A percentile compares a stretch with the other conserved stretches of the same genome.
Evolutionary conservation across 192 early-diverging fungal genomes (phyloP).

Genomic region (Gigaspora rosea): DNA sequence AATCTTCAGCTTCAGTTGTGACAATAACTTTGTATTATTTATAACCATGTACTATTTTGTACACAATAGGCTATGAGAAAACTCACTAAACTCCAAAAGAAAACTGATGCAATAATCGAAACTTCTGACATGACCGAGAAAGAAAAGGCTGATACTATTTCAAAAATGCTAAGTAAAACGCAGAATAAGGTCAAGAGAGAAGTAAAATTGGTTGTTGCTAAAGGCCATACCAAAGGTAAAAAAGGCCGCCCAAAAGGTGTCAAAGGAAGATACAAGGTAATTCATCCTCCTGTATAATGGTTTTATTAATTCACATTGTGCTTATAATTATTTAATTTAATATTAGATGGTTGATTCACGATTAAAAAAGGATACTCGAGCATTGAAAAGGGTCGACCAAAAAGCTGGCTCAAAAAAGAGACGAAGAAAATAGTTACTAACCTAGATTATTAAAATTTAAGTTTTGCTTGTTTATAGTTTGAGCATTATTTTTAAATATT

Average conservation of each 20-base stretch:
- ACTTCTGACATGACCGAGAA: constrained; percentile 89
- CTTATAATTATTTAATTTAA: no score
- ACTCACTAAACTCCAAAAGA: constrained; percentile 82
- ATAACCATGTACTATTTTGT: neutral
- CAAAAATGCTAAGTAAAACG: constrained; percentile 79
- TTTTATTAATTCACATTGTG: no score
- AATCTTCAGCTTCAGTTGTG: neutral
- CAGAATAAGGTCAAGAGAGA: constrained; percentile 82
- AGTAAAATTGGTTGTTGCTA: constrained; percentile 89
- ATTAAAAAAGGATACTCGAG: no score
- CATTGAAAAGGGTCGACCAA: no score
- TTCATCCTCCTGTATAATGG: constrained; percentile 20
- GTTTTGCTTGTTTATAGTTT: no score
- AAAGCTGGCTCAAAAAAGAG: no score
- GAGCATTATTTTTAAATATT: no score
- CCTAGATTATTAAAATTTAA: no score
- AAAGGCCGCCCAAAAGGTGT: constrained; percentile 95
- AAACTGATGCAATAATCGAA: constrained; percentile 82
- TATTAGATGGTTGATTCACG: no score
- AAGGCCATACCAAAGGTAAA: constrained; percentile 73
- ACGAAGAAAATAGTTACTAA: no score
- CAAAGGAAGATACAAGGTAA: constrained; percentile 81
- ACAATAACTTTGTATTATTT: neutral
- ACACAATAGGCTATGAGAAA: constrained; percentile 56
- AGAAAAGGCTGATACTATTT: constrained; percentile 79